Evolutionary conservation across 2,329 filamentous ascomycete species (phyloP), one percentile per base, ranked within the genome.

Genomic region (Botrytis medusae): DNA sequence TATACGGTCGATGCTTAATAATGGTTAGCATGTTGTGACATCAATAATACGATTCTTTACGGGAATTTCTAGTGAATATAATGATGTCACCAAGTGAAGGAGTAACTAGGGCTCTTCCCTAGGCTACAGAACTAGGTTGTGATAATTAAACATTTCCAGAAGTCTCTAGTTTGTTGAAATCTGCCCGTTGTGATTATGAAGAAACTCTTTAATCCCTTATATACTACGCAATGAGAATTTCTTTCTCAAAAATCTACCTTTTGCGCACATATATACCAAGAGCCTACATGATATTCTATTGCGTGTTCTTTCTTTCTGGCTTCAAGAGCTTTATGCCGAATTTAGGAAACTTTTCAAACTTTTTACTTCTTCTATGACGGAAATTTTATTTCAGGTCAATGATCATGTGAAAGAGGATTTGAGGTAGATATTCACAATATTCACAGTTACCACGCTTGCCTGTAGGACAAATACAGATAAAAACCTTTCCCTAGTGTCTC

Each of bases 151-250:
- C 20, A 20, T 42, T 25, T 8, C 8, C n/a, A 18, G 14, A 68
- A 22, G 14, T 42, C 40, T 29, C 4, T 9, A 12, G 9, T 1
- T 14, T 12, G 6, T 9, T n/a, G n/a, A 2, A 29, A 29, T 10
- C 2, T 29, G 2, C 14, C 9, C 25, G 12, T 6, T 32, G 2
- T 46, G 9, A 9, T 5, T 1, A 12, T 25, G 4, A 10, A 8
- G 40, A 14, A n/a, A 0, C n/a, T 61, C 7, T n/a, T n/a, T 61
- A 2, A 4, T n/a, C 4, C 5, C 5, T 8, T 37, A 2, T 22
- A 4, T 25, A 25, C 1, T 40, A 1, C 5, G 8, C 32, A 29
- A 29, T 54, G 6, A 18, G 16, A 18, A 8, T 8, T 5, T n/a
- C 14, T 54, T 4, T 16, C 14, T 54, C 29, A 12, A 18, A 29